Evolutionary conservation across 1,139 yeast genomes (phyloP).

Genomic region (Ashbya aceris): DNA sequence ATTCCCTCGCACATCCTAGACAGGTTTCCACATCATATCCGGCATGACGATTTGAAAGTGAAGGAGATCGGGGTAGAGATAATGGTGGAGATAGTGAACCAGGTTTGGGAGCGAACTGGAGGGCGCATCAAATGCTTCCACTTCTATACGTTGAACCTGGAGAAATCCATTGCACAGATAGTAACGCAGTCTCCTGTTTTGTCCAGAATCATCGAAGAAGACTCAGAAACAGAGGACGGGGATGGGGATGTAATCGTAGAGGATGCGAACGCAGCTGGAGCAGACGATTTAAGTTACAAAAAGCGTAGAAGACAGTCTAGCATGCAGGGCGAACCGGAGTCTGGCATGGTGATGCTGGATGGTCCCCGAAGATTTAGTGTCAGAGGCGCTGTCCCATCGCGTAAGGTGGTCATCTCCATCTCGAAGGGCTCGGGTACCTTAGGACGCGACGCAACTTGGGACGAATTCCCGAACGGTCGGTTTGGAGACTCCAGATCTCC

Average conservation of each 20-base stretch:
- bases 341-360: constrained; percentile 16
- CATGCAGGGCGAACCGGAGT: constrained; percentile 17
- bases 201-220: constrained; percentile 31
- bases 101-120: constrained; percentile 43
- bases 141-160: constrained; percentile 82
- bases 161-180: constrained; percentile 81
- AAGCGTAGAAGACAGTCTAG: constrained; percentile 29
- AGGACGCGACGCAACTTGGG: constrained; percentile 96
- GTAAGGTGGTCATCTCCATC: constrained; percentile 59
- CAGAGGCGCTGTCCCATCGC: constrained; percentile 28
- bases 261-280: constrained; percentile 29
- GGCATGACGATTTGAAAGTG: constrained; percentile 74
- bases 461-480: constrained; percentile 95
- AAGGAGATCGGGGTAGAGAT: constrained; percentile 76
- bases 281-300: constrained; percentile 13
- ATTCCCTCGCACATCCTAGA: constrained; percentile 54
- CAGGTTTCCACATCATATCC: constrained; percentile 46
- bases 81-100: constrained; percentile 52
- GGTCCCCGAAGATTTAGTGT: constrained; percentile 7
- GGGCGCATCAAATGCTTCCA: constrained; percentile 70
- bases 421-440: constrained; percentile 77
- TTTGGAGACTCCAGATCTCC: constrained; percentile 97
- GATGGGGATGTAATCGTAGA: constrained; percentile 21
- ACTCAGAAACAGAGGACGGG: constrained; percentile 30
- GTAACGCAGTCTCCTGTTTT: constrained; percentile 51